A percentile compares a stretch with the other conserved stretches of the same genome.
Evolutionary conservation across 768 basidiomycete species (phyloP).

Genomic region (Stropharia rugosoannulata): DNA sequence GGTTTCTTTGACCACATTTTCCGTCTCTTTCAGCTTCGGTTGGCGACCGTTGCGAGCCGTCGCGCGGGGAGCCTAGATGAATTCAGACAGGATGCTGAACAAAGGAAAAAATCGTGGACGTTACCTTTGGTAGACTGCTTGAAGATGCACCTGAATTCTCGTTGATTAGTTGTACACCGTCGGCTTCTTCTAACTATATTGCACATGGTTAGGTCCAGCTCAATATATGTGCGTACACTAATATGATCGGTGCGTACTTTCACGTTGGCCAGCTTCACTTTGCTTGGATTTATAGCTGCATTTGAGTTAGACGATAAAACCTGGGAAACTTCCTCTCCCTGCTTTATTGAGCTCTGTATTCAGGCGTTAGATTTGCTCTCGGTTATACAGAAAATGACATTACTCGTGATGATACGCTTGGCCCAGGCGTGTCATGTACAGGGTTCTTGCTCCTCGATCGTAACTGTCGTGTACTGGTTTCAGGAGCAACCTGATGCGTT

Average conservation of each 20-base stretch:
- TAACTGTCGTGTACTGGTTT: slow-evolving; percentile 41
- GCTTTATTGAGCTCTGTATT: slow-evolving; percentile 20
- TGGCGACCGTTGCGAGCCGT: slow-evolving; percentile 26
- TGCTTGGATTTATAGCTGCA: slow-evolving; percentile 7
- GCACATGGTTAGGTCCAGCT: background rate
- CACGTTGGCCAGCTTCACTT: slow-evolving; percentile 29
- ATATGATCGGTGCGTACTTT: slow-evolving; percentile 25
- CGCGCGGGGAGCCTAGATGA: slow-evolving; percentile 12
- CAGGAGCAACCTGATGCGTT: slow-evolving; percentile 24
- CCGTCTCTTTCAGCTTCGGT: slow-evolving; percentile 26
- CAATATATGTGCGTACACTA: background rate
- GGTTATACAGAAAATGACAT: background rate
- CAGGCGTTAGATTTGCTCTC: background rate
- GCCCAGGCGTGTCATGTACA: slow-evolving; percentile 33
- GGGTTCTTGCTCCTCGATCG: slow-evolving; percentile 45
- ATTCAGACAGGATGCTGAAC: background rate
- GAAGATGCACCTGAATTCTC: slow-evolving; percentile 19
- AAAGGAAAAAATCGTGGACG: background rate
- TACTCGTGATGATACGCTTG: slow-evolving; percentile 41
- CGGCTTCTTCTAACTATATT: slow-evolving; percentile 35
- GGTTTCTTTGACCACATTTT: slow-evolving; percentile 22
- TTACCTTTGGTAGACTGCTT: slow-evolving; percentile 21
- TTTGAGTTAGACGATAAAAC: background rate
- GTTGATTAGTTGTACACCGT: slow-evolving; percentile 18
- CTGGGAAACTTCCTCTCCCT: slow-evolving; percentile 21